Percentiles rank a stretch among this genome's conserved stretches.
Evolutionary conservation across 257 asterid species (phyloP).

Genomic region (Petrea volubilis): DNA sequence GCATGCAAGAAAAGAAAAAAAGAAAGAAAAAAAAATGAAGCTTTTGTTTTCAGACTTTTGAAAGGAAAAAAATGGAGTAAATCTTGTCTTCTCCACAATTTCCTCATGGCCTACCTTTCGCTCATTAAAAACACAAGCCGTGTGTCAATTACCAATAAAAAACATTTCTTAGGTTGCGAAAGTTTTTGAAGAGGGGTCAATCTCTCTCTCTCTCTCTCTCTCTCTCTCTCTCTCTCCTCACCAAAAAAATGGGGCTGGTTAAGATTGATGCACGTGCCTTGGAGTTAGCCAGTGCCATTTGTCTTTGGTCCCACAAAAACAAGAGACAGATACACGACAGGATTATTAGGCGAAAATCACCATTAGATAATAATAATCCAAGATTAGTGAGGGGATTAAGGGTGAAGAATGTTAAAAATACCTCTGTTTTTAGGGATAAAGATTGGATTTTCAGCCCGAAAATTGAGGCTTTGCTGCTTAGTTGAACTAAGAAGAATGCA

Average conservation of each 20-base stretch:
- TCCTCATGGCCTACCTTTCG: slow-evolving; percentile 42
- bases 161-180: slow-evolving; percentile 10
- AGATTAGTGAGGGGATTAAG: slow-evolving; percentile 18
- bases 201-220: not conserved
- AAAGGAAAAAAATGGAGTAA: not conserved
- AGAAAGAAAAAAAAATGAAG: not conserved
- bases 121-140: slow-evolving; percentile 13
- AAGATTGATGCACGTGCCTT: slow-evolving; percentile 46
- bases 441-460: slow-evolving; percentile 11
- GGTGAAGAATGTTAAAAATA: slow-evolving; percentile 25
- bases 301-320: slow-evolving; percentile 27
- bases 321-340: not conserved
- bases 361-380: slow-evolving; percentile 15
- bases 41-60: not conserved
- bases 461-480: not conserved
- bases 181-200: not conserved
- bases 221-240: not conserved
- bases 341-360: slow-evolving; percentile 4
- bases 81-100: slow-evolving; percentile 46
- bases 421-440: not conserved
- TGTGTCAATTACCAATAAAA: not conserved
- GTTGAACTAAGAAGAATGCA: not conserved
- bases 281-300: slow-evolving; percentile 18
- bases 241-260: slow-evolving; percentile 29
- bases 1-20: slow-evolving; percentile 12